Evolutionary conservation across 2,329 filamentous ascomycete genomes (phyloP).

Genomic region (Blastomyces emzantsi): DNA sequence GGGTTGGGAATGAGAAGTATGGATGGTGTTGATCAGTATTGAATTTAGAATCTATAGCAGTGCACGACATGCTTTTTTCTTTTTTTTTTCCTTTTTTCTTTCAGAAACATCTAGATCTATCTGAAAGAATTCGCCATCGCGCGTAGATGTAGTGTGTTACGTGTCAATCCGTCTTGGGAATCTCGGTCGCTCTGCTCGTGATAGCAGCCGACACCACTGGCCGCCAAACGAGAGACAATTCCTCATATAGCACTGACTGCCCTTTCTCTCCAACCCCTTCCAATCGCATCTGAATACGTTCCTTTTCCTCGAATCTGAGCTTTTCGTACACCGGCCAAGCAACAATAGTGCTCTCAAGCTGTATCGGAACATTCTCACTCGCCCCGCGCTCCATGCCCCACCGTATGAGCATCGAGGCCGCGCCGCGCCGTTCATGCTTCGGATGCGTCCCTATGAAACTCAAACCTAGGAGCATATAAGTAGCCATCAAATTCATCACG

Average conservation of each 20-base stretch:
- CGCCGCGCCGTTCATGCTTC: slow-evolving; percentile 16
- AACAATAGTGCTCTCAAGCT: slow-evolving; percentile 14
- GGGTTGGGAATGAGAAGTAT: slow-evolving; percentile 29
- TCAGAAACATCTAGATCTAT: not conserved
- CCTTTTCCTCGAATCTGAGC: slow-evolving; percentile 14
- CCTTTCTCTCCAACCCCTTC: slow-evolving; percentile 10
- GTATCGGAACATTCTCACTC: slow-evolving; percentile 11
- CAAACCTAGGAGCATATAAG: slow-evolving; percentile 13
- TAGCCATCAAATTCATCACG: not conserved
- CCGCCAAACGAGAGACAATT: slow-evolving; percentile 14
- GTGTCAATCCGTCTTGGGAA: not conserved
- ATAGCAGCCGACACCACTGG: not conserved
- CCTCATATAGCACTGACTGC: slow-evolving; percentile 15
- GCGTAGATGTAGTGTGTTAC: not conserved
- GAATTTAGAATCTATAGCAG: not conserved
- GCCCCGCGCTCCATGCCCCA: slow-evolving; percentile 17
- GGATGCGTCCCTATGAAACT: slow-evolving; percentile 19
- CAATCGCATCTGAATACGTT: slow-evolving; percentile 13
- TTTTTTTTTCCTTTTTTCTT: not conserved
- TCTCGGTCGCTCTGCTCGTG: not conserved
- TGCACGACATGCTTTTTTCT: not conserved
- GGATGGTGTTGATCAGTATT: slow-evolving; percentile 21
- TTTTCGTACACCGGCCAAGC: slow-evolving; percentile 14
- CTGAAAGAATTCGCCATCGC: not conserved
- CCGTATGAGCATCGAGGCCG: slow-evolving; percentile 14